Conservation (phyloP, 2,329 filamentous ascomycete species). For the Torrubiella hemipterigena region DNA sequence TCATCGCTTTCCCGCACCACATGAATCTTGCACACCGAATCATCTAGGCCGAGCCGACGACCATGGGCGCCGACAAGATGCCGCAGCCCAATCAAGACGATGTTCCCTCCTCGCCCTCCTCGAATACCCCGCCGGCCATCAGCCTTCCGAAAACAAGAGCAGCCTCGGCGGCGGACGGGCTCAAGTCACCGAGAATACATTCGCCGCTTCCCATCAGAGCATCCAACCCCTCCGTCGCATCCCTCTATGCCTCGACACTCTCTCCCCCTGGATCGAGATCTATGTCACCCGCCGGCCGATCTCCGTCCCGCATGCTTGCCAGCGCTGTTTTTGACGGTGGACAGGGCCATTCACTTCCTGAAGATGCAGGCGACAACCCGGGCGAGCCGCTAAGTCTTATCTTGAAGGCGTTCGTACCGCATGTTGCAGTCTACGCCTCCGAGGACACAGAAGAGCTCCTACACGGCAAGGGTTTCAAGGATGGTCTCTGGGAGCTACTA, state of each 20-base stretch:
- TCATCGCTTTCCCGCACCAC: slow-evolving; percentile 9
- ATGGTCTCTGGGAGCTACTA: slow-evolving; percentile 73
- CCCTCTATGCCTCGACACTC: slow-evolving; percentile 53
- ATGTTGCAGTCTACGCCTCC: slow-evolving; percentile 79
- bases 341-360: slow-evolving; percentile 30
- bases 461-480: slow-evolving; percentile 70
- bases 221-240: slow-evolving; percentile 45
- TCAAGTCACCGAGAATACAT: slow-evolving; percentile 29
- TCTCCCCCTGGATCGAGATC: slow-evolving; percentile 58
- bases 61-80: slow-evolving; percentile 43
- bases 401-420: slow-evolving; percentile 75
- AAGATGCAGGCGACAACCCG: slow-evolving; percentile 30
- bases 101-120: slow-evolving; percentile 53
- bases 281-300: slow-evolving; percentile 52
- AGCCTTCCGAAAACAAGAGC: slow-evolving; percentile 51
- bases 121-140: slow-evolving; percentile 54
- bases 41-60: too few relatives aligned
- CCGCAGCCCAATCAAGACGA: slow-evolving; percentile 54
- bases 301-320: slow-evolving; percentile 43
- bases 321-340: slow-evolving; percentile 45
- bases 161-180: slow-evolving; percentile 37
- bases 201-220: slow-evolving; percentile 40
- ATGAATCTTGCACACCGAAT: too few relatives aligned
- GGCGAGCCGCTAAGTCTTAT: slow-evolving; percentile 54
- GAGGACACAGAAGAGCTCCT: slow-evolving; percentile 72